phyloP scores from a whole-genome alignment of 1,284 basidiomycete species.

The Mycena sp. region DNA sequence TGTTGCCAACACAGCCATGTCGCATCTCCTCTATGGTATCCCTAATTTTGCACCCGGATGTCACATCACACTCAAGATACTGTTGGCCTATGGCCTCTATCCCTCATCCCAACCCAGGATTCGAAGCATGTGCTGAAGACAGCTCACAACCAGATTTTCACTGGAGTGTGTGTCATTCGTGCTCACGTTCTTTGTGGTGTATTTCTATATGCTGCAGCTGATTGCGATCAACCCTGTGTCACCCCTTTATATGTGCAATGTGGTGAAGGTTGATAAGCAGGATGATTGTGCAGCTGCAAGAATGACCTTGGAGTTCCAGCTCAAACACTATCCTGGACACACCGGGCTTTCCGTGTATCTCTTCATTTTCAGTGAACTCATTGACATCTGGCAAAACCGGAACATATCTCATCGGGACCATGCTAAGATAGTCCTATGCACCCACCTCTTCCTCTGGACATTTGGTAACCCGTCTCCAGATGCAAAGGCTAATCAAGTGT shows the following conservation, averaged over 20 bases:
- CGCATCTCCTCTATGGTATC: background rate
- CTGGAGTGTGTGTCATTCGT: constrained; percentile 34
- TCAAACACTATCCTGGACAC: constrained; percentile 31
- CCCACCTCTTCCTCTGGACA: constrained; percentile 41
- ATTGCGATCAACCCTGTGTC: constrained; percentile 16
- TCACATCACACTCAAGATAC: background rate
- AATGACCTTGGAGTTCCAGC: constrained; percentile 36
- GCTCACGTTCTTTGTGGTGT: constrained; percentile 31
- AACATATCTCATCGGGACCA: constrained; percentile 40
- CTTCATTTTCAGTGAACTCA: constrained; percentile 47
- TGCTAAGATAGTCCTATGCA: constrained; percentile 41
- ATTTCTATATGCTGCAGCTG: constrained; percentile 31
- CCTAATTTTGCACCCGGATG: background rate
- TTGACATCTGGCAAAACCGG: constrained; percentile 50
- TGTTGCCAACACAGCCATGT: background rate
- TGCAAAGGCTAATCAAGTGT: background rate
- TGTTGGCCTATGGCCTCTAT: constrained; percentile 7
- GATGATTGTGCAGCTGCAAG: constrained; percentile 49
- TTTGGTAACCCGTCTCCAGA: constrained; percentile 27
- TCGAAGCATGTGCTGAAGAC: constrained; percentile 45
- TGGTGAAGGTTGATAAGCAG: constrained; percentile 44
- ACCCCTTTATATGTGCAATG: constrained; percentile 42
- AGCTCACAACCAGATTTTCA: constrained; percentile 39
- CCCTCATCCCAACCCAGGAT: constrained; percentile 35
- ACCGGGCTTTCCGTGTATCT: constrained; percentile 36